Base-by-base conservation (phyloP, 1,284 basidiomycete species). In the Ustilago nuda region DNA sequence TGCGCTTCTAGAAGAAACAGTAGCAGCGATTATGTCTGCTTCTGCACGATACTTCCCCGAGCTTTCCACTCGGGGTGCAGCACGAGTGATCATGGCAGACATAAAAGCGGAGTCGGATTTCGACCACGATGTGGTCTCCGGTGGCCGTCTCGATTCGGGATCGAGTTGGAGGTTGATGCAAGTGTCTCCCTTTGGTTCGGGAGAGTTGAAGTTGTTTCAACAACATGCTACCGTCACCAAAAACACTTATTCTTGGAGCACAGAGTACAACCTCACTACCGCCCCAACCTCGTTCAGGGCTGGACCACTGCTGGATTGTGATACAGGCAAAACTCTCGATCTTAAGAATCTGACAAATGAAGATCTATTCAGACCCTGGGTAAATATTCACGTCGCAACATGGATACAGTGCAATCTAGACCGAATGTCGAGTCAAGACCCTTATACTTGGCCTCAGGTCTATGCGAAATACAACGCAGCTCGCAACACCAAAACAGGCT, bases 51-150 rank as follows among this genome's bases (percentile, higher is more conserved):
- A 85, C 74, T 85, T 68, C 51, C 84, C 84, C 15, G 84, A 85
- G 17, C 61, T 85, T 2, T 70, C 77, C 23, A 84, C 81, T 0
- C 63, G 66, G 19, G 75, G 67, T 54, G 80, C 82, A 6, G 56
- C 63, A 2, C 70, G 83, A 8, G 70, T 81, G 27, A 78, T 84
- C 60, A 70, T 85, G 48, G 77, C 83, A 3, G 84, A 85, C 41
- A 85, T 85, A 65, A 79, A 80, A 54, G 80, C 83, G 33, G 84
- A 85, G 53, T 81, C 79, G 17, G 83, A 84, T 43, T 85, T 85
- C 45, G 51, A 77, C 23, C 35, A 74, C 3, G 13, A 23, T 27
- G 60, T 68, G 37, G 39, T 76, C 39, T 75, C 69, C 30, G 74
- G 73, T 13, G 81, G 79, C 1, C 72, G 84, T 9, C 64, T 84